Percentiles rank a stretch among this genome's conserved stretches.
phyloP scores from a whole-genome alignment of 257 asterid species.

The Petrea volubilis region DNA sequence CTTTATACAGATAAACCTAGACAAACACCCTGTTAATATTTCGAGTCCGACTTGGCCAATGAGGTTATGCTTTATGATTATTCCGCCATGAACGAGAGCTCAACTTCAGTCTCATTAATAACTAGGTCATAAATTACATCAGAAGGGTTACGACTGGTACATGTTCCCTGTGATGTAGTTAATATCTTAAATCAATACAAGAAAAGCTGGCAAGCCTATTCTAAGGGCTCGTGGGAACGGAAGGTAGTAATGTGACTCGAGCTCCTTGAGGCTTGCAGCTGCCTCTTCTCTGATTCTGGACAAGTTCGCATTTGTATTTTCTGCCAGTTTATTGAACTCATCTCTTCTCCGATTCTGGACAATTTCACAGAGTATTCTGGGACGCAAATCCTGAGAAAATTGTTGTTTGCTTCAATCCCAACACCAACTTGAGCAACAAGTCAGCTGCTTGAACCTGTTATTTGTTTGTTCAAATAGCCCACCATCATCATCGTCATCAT shows the following conservation, averaged over 20 bases:
- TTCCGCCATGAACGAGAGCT: no score
- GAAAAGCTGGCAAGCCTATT: neutral
- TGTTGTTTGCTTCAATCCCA: conserved; percentile 73
- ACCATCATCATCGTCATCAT: neutral
- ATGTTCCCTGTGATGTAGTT: no score
- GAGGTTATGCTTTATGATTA: no score
- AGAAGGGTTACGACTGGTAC: no score
- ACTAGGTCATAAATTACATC: no score
- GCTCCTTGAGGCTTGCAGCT: conserved; percentile 68
- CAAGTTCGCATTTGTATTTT: conserved; percentile 43
- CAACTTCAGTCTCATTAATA: no score
- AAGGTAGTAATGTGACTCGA: conserved; percentile 70
- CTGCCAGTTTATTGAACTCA: conserved; percentile 48
- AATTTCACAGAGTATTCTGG: conserved; percentile 64
- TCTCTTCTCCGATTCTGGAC: conserved; percentile 64
- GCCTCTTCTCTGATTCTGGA: conserved; percentile 73
- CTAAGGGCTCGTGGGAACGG: conserved; percentile 25
- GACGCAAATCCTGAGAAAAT: conserved; percentile 73
- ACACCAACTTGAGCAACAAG: conserved; percentile 70
- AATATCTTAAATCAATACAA: no score
- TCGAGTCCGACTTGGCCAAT: no score
- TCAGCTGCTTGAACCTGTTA: conserved; percentile 74
- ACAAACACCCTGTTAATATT: no score
- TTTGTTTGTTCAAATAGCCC: neutral
- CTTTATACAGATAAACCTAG: no score